Base-by-base conservation (phyloP, 2,329 filamentous ascomycete species). In the Chaetomiaceae sp. region DNA sequence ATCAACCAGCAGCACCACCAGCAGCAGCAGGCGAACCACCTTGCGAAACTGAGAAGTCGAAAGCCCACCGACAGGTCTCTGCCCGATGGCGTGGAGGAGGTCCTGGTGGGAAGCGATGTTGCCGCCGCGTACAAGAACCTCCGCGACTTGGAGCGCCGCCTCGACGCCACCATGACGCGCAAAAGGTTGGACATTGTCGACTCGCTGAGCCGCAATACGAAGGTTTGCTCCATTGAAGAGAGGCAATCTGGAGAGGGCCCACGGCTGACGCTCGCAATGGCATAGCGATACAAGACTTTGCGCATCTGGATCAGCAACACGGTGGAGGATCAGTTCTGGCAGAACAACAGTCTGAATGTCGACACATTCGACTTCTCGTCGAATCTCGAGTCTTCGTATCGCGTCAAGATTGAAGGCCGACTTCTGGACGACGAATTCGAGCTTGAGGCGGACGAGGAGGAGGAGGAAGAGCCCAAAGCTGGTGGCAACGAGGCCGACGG, bases 281-380 rank as follows among this genome's bases (percentile, higher is more conserved):
- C 42, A 18, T 46, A 88, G 78, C 80, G 86, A 56, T 85, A 84
- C 65, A 86, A 84, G 61, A 95, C 88, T 3, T 74, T 98, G 66
- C 85, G 91, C 52, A 79, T 98, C 53, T 97, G 89, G 89, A 83
- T 98, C 59, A 90, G 83, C 60, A 98, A 98, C 67, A 95, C 89
- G 1, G 88, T 84, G 27, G 88, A 96, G 65, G 88, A 93, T 61
- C 93, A 98, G 68, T 83, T 86, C 26, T 97, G 93, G 93, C 93
- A 98, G 68, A 76, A 74, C 32, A 79, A 75, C 57, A 73, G 72
- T 33, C 71, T 84, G 50, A 83, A 83, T 50, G 76, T 83, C 10
- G 83, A 91, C 62, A 79, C 79, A 29, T 93, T 93, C 55, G 89
- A 94, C 61, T 90, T 95, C 60, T 83, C 81, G 43, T 81, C 83